A percentile compares a stretch with the other conserved stretches of the same genome.
Conservation (phyloP, 2,329 filamentous ascomycete species). For the Fonsecaea pugnacius region DNA sequence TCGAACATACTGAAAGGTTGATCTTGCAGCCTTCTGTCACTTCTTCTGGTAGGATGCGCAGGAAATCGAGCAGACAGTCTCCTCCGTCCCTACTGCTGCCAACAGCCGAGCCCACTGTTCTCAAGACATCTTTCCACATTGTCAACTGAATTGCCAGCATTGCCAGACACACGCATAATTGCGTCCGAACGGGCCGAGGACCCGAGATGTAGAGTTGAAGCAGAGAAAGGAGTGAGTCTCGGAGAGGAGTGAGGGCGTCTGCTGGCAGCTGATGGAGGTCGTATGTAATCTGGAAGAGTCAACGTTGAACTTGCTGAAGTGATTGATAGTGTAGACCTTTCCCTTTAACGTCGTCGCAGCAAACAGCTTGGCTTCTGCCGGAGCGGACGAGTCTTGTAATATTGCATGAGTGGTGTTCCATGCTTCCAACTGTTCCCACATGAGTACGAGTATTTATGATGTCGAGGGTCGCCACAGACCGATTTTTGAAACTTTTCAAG, state of each 20-base stretch:
- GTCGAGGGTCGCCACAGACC: conserved; percentile 56
- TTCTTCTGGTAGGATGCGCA: conserved; percentile 96
- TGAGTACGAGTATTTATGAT: conserved; percentile 33
- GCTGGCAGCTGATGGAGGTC: conserved; percentile 87
- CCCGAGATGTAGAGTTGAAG: conserved; percentile 80
- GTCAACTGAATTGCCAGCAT: conserved; percentile 96
- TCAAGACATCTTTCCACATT: conserved; percentile 90
- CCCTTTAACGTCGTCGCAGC: conserved; percentile 96
- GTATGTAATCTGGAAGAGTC: conserved; percentile 77
- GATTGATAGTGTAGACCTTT: conserved; percentile 67
- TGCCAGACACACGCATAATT: conserved; percentile 92
- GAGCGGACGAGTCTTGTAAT: conserved; percentile 74
- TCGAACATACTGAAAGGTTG: conserved; percentile 94
- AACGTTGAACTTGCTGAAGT: conserved; percentile 13
- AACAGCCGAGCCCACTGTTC: conserved; percentile 77
- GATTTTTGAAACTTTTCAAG: conserved; percentile 98
- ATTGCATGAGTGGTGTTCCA: conserved; percentile 89
- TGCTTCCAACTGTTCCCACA: conserved; percentile 61
- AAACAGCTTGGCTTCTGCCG: conserved; percentile 87
- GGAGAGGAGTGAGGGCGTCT: conserved; percentile 73
- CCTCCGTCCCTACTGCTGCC: conserved; percentile 70
- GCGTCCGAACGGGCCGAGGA: conserved; percentile 81
- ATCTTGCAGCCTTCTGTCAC: conserved; percentile 99
- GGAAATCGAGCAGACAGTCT: conserved; percentile 89
- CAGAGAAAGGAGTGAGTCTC: conserved; percentile 80